A percentile compares a stretch with the other conserved stretches of the same genome.
Evolutionary conservation across 2,329 filamentous ascomycete genomes (phyloP).

Genomic region (Nemania sp.): DNA sequence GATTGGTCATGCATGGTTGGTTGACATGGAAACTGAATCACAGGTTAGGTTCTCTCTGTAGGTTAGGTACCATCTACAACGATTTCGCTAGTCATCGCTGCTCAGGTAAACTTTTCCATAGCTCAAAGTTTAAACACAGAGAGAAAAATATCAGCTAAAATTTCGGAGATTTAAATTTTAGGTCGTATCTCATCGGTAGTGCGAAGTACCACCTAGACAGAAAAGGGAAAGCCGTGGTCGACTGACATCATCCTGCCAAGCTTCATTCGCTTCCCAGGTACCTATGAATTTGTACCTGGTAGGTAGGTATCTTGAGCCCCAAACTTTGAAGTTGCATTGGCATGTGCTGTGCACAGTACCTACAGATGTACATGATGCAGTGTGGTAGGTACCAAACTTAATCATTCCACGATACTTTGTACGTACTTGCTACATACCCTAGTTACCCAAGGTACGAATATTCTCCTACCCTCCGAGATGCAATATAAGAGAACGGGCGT

Average conservation of each 20-base stretch:
- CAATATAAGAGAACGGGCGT: no score
- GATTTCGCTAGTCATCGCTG: no score
- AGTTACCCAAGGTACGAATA: no score
- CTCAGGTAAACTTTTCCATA: no score
- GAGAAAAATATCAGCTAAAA: neutral
- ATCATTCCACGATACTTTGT: no score
- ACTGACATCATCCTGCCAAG: neutral
- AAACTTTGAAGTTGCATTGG: slow-evolving; percentile 13
- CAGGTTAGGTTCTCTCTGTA: neutral
- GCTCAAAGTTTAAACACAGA: no score
- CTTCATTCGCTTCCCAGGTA: no score
- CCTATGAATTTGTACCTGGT: neutral
- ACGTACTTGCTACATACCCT: no score
- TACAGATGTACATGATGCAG: slow-evolving; percentile 13
- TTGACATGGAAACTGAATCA: neutral
- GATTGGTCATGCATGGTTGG: no score
- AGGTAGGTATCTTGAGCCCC: no score
- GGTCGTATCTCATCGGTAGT: neutral
- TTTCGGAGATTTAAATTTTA: neutral
- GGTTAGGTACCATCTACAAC: no score
- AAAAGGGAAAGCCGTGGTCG: neutral
- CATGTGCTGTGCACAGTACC: slow-evolving; percentile 13
- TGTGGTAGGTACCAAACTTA: slow-evolving; percentile 9
- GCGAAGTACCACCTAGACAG: neutral
- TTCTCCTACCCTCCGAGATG: no score